Base-by-base conservation (phyloP, 768 basidiomycete species). In the Cyclocybe cylindracea region DNA sequence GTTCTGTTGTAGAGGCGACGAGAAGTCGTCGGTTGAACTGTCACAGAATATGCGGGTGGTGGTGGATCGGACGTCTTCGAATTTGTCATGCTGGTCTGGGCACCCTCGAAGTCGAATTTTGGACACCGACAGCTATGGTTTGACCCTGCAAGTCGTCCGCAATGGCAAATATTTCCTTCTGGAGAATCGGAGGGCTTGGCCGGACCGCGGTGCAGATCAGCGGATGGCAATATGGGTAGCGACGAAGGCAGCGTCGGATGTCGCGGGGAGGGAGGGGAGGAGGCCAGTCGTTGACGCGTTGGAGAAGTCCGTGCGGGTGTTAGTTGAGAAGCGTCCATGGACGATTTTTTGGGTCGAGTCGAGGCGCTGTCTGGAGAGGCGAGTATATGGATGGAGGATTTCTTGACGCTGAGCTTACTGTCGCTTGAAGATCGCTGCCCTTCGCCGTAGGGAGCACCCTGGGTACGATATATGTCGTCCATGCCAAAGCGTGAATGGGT, bases 1-100 rank as follows among this genome's bases (percentile, higher is more conserved):
- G 58, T 59, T 16, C 47, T 45, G 44, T 56, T 58, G 47, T 64
- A 60, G 14, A 64, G 53, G 14, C 49, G 58, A 9, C 58, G 62
- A 29, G 51, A 52, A 14, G 40, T 58, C 2, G 60, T 38, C 44
- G 45, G 53, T 47, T 62, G 52, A 18, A 53, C 60, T 13, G 59
- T 60, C 29, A 16, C 16, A 16, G 16, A 16, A 16, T 55, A 64
- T 11, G 48, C 50, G 0, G 61, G 48, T 31, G 49, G 14, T 40
- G 37, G 48, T 13, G 41, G 35, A 46, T 34, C 47, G 39, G 46
- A n/a, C 31, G 41, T 10, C 11, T 39, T 37, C 5, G 39, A 33
- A 16, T 44, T 46, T 24, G 55, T 11, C 35, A 58, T 24, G 48
- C 35, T 54, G n/a, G 38, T 39, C 34, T 42, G 51, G 29, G 50